These are phyloP conservation scores for Gaertneriomyces semiglobifer DNA, from an alignment of 192 early-diverging fungal species.

Conservation along the genomic window DNA sequence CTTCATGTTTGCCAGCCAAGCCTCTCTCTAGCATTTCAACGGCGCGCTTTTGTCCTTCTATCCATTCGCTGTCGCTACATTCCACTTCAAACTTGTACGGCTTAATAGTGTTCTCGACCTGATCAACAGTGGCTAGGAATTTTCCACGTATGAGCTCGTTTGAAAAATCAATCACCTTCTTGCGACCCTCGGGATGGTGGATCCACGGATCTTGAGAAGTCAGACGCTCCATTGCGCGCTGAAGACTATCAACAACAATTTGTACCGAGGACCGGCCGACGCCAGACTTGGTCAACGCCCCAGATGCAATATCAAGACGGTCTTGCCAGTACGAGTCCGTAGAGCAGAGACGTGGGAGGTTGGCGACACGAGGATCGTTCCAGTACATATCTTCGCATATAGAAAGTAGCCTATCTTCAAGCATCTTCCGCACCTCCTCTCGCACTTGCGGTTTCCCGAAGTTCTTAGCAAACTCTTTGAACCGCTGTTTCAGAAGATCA, in stretches of 20 bases:
- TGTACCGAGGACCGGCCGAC: constrained; percentile 90
- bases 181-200: constrained; percentile 76
- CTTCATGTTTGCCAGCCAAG: constrained; percentile 70
- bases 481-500: constrained; percentile 87
- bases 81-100: constrained; percentile 99
- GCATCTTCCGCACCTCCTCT: constrained; percentile 84
- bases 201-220: constrained; percentile 75
- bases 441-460: constrained; percentile 95
- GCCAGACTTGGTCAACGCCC: constrained; percentile 89
- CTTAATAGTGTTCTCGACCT: constrained; percentile 99
- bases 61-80: constrained; percentile 86
- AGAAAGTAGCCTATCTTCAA: constrained; percentile 85
- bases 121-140: constrained; percentile 86
- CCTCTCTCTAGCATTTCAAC: constrained; percentile 73
- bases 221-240: constrained; percentile 76
- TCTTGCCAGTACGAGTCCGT: constrained; percentile 75
- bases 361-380: constrained; percentile 69
- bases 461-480: constrained; percentile 86
- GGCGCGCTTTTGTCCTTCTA: constrained; percentile 80
- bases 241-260: constrained; percentile 83
- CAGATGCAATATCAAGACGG: constrained; percentile 76
- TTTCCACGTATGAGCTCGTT: constrained; percentile 82
- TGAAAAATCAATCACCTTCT: constrained; percentile 77
- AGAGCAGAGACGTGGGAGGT: constrained; percentile 57
- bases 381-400: constrained; percentile 92